Percentiles rank a stretch among this genome's conserved stretches.
Conservation (phyloP, 257 asterid genomes). For the Ehretia macrophylla region DNA sequence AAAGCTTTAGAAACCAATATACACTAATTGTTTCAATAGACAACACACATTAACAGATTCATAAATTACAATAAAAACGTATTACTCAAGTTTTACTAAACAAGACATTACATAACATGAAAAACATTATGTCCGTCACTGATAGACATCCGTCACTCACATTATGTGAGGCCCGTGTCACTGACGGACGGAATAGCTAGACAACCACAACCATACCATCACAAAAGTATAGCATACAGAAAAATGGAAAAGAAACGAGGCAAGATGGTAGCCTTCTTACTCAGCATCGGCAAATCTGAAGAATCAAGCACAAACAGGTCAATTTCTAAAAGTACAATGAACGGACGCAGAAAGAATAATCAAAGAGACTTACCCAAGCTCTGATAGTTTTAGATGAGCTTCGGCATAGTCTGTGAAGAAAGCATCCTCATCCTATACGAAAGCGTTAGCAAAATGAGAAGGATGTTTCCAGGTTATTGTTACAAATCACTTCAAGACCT, state of each 20-base stretch:
- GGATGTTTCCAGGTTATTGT: background rate
- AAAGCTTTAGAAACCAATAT: too few relatives aligned
- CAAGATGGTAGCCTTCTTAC: conserved; percentile 1
- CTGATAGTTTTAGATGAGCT: conserved; percentile 79
- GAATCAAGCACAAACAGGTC: background rate
- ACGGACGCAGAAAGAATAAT: background rate
- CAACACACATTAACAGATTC: too few relatives aligned
- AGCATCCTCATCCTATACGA: conserved; percentile 69
- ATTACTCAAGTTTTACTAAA: too few relatives aligned
- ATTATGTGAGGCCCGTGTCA: too few relatives aligned
- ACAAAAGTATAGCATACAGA: too few relatives aligned
- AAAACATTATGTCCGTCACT: too few relatives aligned
- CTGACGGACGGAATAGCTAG: too few relatives aligned
- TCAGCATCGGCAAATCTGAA: conserved; percentile 41
- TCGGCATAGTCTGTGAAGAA: conserved; percentile 79
- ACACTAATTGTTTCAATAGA: too few relatives aligned
- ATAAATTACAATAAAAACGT: too few relatives aligned
- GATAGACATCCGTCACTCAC: too few relatives aligned
- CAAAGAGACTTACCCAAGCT: conserved; percentile 56
- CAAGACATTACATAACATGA: too few relatives aligned
- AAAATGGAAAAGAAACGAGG: background rate
- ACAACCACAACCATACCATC: background rate
- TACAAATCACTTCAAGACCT: background rate
- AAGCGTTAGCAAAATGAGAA: background rate
- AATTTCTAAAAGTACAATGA: background rate